Percentiles rank a stretch among this genome's conserved stretches.
Conservation (phyloP, 371 early-diverging fungal species). For the Lichtheimia ornata region DNA sequence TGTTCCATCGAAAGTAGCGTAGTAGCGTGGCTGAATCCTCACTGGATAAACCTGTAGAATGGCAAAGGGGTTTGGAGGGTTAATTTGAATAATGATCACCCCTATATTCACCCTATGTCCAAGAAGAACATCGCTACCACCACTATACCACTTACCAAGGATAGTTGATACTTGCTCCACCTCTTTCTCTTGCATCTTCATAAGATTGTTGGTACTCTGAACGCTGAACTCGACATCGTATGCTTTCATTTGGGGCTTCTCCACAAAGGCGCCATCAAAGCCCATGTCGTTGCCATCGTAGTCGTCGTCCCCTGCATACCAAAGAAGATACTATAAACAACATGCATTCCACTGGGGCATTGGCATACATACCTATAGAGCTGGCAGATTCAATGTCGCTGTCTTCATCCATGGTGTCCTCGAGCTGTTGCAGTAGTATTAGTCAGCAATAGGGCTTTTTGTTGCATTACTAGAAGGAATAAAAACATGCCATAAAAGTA, state of each 20-base stretch:
- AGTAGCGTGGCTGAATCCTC: slow-evolving; percentile 72
- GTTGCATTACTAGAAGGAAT: neutral
- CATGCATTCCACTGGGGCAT: neutral
- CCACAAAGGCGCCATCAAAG: slow-evolving; percentile 36
- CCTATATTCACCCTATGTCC: no score
- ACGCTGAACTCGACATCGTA: slow-evolving; percentile 47
- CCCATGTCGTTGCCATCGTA: slow-evolving; percentile 34
- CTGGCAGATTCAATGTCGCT: slow-evolving; percentile 33
- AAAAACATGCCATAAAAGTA: slow-evolving; percentile 16
- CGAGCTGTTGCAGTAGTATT: slow-evolving; percentile 12
- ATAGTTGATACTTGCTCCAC: slow-evolving; percentile 46
- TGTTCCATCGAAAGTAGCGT: slow-evolving; percentile 89
- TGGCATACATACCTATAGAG: slow-evolving; percentile 33
- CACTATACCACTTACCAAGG: slow-evolving; percentile 40
- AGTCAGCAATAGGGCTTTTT: slow-evolving; percentile 8
- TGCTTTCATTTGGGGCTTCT: slow-evolving; percentile 32
- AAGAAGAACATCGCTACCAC: no score
- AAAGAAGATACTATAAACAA: no score
- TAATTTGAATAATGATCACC: no score
- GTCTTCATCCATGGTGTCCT: slow-evolving; percentile 24
- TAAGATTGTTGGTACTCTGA: slow-evolving; percentile 22
- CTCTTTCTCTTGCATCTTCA: slow-evolving; percentile 43
- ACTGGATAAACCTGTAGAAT: slow-evolving; percentile 52
- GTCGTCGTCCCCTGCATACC: slow-evolving; percentile 27
- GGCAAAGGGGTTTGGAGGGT: neutral